Evolutionary conservation across 768 basidiomycete genomes (phyloP).

Genomic region (Auriscalpium vulgare): DNA sequence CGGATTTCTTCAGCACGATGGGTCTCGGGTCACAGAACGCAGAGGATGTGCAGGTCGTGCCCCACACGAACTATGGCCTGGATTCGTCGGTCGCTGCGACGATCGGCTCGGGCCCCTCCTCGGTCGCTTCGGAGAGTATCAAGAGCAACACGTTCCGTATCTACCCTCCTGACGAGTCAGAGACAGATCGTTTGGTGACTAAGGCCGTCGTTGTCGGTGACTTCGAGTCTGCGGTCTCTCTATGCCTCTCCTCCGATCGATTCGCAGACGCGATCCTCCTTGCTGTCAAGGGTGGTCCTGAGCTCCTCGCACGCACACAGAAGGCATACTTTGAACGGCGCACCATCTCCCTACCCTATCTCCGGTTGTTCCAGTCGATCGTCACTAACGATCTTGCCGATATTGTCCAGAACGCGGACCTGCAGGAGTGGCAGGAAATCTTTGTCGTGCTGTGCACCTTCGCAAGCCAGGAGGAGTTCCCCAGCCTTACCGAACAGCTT

Average conservation of each 20-base stretch:
- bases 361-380: conserved; percentile 91
- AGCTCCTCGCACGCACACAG: conserved; percentile 81
- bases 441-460: conserved; percentile 97
- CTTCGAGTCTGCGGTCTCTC: conserved; percentile 83
- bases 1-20: conserved; percentile 87
- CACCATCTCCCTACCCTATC: conserved; percentile 70
- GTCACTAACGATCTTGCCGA: conserved; percentile 88
- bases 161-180: conserved; percentile 79
- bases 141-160: conserved; percentile 86
- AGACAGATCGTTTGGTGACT: conserved; percentile 82
- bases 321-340: conserved; percentile 88
- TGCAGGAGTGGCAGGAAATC: conserved; percentile 92
- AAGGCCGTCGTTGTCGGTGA: conserved; percentile 95
- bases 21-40: conserved; percentile 38
- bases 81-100: conserved; percentile 95
- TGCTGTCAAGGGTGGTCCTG: conserved; percentile 84
- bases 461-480: conserved; percentile 77
- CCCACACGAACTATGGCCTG: conserved; percentile 69
- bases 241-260: conserved; percentile 83
- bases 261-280: conserved; percentile 94
- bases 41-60: conserved; percentile 45
- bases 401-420: conserved; percentile 92
- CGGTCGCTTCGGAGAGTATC: conserved; percentile 61
- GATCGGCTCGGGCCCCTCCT: conserved; percentile 84
- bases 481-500: conserved; percentile 83